These are phyloP conservation scores for Rhizopogon roseolus DNA, from an alignment of 768 basidiomycete genomes.

Conservation along the genomic window DNA sequence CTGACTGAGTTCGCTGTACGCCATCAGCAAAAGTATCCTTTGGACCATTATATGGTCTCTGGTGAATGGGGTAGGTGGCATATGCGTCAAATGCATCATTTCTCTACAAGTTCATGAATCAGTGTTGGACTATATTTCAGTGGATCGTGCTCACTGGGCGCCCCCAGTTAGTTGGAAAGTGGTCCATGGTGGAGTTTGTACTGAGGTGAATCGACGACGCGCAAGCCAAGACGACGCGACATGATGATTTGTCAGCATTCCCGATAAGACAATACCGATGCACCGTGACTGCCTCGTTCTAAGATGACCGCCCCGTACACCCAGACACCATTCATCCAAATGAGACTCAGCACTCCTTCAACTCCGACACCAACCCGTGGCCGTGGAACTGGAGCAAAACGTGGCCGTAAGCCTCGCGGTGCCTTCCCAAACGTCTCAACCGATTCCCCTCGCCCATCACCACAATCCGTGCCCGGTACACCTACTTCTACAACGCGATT, in stretches of 20 bases:
- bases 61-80: conserved; percentile 71
- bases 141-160: conserved; percentile 51
- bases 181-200: conserved; percentile 52
- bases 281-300: no score
- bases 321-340: no score
- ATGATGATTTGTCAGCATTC: conserved; percentile 4
- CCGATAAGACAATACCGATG: conserved; percentile 1
- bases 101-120: conserved; percentile 37
- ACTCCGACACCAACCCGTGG: conserved; percentile 18
- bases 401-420: conserved; percentile 44
- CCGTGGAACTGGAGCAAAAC: conserved; percentile 32
- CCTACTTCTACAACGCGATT: conserved; percentile 21
- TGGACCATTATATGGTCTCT: conserved; percentile 43
- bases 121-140: not conserved
- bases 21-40: conserved; percentile 58
- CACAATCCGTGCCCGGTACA: conserved; percentile 7
- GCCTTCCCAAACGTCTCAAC: conserved; percentile 24
- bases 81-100: conserved; percentile 74
- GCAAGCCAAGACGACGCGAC: conserved; percentile 11
- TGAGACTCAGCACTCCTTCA: not conserved
- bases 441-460: conserved; percentile 7
- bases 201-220: conserved; percentile 10
- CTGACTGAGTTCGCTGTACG: conserved; percentile 80
- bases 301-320: conserved; percentile 20
- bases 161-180: conserved; percentile 83